phyloP scores from a whole-genome alignment of 108 stramenopile species.

The Epithemia pelagica region DNA sequence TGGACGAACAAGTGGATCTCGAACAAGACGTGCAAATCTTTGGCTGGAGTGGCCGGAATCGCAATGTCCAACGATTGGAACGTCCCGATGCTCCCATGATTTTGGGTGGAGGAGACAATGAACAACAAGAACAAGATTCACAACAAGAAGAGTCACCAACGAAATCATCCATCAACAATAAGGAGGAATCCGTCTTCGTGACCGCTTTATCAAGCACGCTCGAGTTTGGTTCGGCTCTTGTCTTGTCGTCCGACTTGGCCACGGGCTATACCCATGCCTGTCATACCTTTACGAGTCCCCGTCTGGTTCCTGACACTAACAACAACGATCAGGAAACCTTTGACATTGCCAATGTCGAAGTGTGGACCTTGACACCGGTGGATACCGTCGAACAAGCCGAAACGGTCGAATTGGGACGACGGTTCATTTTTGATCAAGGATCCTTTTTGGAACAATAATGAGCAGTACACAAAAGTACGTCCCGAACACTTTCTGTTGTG shows the following conservation, averaged over 20 bases:
- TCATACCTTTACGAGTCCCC: conserved; percentile 38
- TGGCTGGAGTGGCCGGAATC: conserved; percentile 35
- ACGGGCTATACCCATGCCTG: conserved; percentile 31
- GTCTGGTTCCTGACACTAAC: too few species aligned
- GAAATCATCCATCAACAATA: too few species aligned
- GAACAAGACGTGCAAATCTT: conserved; percentile 44
- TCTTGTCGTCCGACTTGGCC: conserved; percentile 27
- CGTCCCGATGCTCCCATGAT: conserved; percentile 26
- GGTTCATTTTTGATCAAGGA: too few species aligned
- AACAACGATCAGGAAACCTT: conserved; percentile 33
- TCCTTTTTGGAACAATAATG: too few species aligned
- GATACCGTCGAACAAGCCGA: conserved; percentile 6
- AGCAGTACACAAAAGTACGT: too few species aligned
- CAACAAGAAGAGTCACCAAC: not conserved
- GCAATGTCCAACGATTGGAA: conserved; percentile 29
- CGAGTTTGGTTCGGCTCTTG: conserved; percentile 35
- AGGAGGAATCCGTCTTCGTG: too few species aligned
- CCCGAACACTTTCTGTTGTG: too few species aligned
- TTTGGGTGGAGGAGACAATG: conserved; percentile 32
- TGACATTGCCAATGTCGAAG: conserved; percentile 64
- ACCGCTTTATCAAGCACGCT: conserved; percentile 3
- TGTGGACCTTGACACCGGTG: conserved; percentile 72
- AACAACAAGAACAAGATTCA: conserved; percentile 7
- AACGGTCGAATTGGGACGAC: conserved; percentile 10
- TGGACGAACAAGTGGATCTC: conserved; percentile 28